Base-by-base conservation (phyloP, 768 basidiomycete species). In the Phaeotremella skinneri region DNA sequence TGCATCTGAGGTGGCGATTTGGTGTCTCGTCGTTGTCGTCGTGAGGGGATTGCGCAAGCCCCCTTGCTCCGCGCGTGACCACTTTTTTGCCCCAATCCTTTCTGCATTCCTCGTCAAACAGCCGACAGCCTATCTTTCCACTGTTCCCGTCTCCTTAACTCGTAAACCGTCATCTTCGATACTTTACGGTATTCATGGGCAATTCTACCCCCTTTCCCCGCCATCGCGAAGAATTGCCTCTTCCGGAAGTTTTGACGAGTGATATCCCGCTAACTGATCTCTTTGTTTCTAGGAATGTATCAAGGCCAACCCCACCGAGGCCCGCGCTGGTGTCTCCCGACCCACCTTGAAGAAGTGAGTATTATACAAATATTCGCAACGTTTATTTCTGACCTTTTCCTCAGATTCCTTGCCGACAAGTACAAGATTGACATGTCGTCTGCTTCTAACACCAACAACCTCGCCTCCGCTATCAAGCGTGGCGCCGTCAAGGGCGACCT, bases 401-500 rank as follows among this genome's bases (percentile, higher is more conserved):
- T 25, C 30, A 92, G 90, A 81, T 96, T 79, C 77, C 86, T 96
- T 55, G 90, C 91, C 78, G 81, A 83, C 57, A 85, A 82, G 68
- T 96, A 92, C 81, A 85, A 85, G 69, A 80, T 96, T 55, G 83
- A 86, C 67, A 87, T 91, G 62, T 87, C 85, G 52, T 81, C 86
- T 58, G 72, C 74, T n/a, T 84, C 89, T 21, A 90, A 92, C 79
- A 83, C 80, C 69, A 84, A 83, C 45, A 87, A 89, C 79, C 83
- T 97, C 68, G 83, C 86, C 59, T 85, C 82, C 66, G 91, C 92
- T 55, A 87, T 98, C 73, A 79, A 83, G 53, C 79, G 82, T n/a
- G 91, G 93, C 55, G 84, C 83, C 32, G 88, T 91, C 72, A 90
- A 88, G 77, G 85, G 85, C 54, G 80, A 87, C 64, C 93, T 98